Evolutionary conservation across 2,329 filamentous ascomycete species (phyloP).

Genomic region (Hyphodiscus sp.): DNA sequence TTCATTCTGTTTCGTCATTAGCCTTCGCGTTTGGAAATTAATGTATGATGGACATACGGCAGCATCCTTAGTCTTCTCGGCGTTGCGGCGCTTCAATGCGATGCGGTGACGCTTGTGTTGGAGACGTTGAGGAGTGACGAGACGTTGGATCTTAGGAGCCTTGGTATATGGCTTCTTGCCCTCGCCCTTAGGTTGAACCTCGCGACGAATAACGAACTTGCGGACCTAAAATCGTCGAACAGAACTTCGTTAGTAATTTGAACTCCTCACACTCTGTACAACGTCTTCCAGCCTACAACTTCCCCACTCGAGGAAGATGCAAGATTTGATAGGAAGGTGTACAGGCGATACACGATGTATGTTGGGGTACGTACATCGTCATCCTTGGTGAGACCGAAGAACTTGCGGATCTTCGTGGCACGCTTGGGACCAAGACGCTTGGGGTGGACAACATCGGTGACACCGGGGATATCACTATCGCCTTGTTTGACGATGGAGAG

Average conservation of each 20-base stretch:
- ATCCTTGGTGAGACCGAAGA: conserved; percentile 99
- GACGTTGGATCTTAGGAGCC: conserved; percentile 99
- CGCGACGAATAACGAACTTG: conserved; percentile 99
- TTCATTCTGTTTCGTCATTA: conserved; percentile 67
- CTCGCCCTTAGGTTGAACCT: conserved; percentile 95
- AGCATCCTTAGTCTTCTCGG: conserved; percentile 98
- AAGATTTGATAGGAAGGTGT: conserved; percentile 29
- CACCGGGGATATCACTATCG: conserved; percentile 84
- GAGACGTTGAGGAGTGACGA: conserved; percentile 98
- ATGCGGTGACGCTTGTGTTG: conserved; percentile 99
- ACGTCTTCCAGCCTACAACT: conserved; percentile 34
- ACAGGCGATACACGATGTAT: conserved; percentile 65
- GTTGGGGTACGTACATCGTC: conserved; percentile 82
- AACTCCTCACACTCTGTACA: conserved; percentile 45
- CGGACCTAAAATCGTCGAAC: conserved; percentile 61
- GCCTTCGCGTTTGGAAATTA: conserved; percentile 17
- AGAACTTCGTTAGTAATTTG: conserved; percentile 23
- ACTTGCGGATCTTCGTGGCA: conserved; percentile 98
- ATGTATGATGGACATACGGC: conserved; percentile 62
- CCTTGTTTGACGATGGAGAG: conserved; percentile 98
- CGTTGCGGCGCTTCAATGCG: conserved; percentile 95
- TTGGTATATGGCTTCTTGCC: conserved; percentile 99
- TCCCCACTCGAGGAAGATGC: conserved; percentile 3
- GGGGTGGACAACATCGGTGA: conserved; percentile 96
- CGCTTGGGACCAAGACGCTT: conserved; percentile 99